Percentiles rank a stretch among this genome's conserved stretches.
Conservation (phyloP, 768 basidiomycete species). For the Trametes elegans region DNA sequence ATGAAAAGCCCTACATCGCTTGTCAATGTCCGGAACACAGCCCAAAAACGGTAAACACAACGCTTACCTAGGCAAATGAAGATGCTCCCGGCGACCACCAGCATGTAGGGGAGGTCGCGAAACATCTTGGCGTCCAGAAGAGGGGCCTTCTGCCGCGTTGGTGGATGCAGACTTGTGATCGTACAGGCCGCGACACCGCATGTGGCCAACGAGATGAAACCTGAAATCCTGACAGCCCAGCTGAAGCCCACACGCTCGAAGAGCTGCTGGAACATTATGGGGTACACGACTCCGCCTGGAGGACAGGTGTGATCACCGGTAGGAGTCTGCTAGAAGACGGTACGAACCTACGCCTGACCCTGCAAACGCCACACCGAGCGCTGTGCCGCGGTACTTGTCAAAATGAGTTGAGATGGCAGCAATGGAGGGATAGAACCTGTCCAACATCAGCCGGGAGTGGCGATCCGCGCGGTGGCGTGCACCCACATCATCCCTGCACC, state of each 20-base stretch:
- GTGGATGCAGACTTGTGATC: constrained; percentile 28
- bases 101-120: constrained; percentile 50
- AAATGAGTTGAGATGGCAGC: constrained; percentile 68
- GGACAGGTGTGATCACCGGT: not conserved
- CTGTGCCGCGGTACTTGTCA: constrained; percentile 60
- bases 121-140: constrained; percentile 30
- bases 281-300: constrained; percentile 63
- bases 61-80: constrained; percentile 58
- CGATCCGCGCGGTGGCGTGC: no score
- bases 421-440: constrained; percentile 68
- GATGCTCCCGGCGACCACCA: constrained; percentile 52
- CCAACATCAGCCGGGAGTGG: not conserved
- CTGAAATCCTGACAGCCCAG: constrained; percentile 61
- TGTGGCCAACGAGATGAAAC: constrained; percentile 43
- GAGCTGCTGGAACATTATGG: constrained; percentile 58
- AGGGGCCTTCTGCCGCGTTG: constrained; percentile 21
- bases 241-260: constrained; percentile 56
- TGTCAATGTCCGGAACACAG: not conserved
- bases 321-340: not conserved
- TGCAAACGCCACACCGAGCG: constrained; percentile 65
- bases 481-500: constrained; percentile 63
- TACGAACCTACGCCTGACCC: constrained; percentile 59
- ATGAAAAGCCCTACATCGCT: constrained; percentile 60
- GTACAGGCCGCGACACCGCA: constrained; percentile 47
- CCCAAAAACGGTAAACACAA: not conserved